Evolutionary conservation across 768 basidiomycete species (phyloP).

Genomic region (Tylopilus sp.): DNA sequence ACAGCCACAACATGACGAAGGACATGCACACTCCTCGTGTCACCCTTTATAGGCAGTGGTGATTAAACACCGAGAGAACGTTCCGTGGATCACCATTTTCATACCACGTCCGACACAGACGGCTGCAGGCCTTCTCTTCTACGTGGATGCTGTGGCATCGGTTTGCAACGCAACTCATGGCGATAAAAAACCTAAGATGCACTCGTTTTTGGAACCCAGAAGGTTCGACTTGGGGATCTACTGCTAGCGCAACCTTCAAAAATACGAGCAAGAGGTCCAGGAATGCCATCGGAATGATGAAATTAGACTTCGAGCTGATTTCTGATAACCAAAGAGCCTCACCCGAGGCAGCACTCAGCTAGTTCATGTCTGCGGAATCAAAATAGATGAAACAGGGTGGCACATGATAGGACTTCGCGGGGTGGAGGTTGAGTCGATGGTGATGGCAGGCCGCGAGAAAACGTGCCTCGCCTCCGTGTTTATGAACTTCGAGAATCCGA

Average conservation of each 20-base stretch:
- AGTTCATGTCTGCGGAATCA: not conserved
- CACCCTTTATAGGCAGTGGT: not conserved
- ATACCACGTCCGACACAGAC: conserved; percentile 4
- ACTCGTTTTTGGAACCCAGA: not conserved
- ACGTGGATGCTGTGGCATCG: conserved; percentile 15
- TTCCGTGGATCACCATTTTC: conserved; percentile 9
- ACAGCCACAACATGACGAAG: conserved; percentile 13
- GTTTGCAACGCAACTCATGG: not conserved
- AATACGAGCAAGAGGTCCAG: no score
- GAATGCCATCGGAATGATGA: no score
- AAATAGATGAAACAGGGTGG: not conserved
- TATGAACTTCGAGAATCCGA: not conserved
- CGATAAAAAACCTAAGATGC: not conserved
- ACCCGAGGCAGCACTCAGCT: not conserved
- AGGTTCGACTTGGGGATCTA: no score
- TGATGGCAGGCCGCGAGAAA: not conserved
- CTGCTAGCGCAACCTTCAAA: no score
- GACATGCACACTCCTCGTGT: conserved; percentile 22
- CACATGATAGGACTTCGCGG: not conserved
- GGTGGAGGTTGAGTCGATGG: no score
- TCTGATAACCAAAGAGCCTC: no score
- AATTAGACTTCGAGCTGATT: no score
- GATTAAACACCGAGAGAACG: conserved; percentile 11
- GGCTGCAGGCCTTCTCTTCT: conserved; percentile 14
- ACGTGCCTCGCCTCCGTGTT: not conserved